Evolutionary conservation across 2,329 filamentous ascomycete genomes (phyloP), one percentile per base, ranked within the genome.

Genomic region (Colletotrichum sidae): DNA sequence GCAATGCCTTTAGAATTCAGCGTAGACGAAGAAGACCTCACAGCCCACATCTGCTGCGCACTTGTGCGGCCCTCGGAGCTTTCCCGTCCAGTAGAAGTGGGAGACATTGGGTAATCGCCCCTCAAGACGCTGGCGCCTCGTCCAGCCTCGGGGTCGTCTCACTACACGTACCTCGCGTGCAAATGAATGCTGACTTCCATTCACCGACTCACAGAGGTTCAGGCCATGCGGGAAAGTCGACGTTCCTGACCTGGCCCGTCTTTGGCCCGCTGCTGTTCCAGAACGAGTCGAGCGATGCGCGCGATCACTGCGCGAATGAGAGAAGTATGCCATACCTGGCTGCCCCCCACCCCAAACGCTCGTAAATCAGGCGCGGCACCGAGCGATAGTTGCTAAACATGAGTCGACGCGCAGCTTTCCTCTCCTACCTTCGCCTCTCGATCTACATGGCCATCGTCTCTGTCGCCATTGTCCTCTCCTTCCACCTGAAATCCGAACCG

Each of bases 361-460:
- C 8, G 15, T 17, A 13, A 39, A 44, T 5, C 51, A 15, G 6
- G 42, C 37, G n/a, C 38, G 10, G 44, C 10, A 12, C 8, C 41
- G 13, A 49, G 9, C 8, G 12, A 49, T 11, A 25, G 6, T 38
- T 37, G 39, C 41, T 60, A 10, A 54, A 38, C 47, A n/a, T 12
- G 38, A 17, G 13, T 35, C 45, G 9, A 2, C 12, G 4, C 8
- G 0, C 68, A 88, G 85, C 88, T 0, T 97, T 97, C 74, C 89
- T 98, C 35, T 96, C 95, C 2, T 97, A 96, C 86, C 88, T 98
- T 17, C 90, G 94, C 4, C 86, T 98, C 2, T 90, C 92, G 38
- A 88, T 97, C 71, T 97, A 97, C 80, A 94, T 98, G 86, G 89
- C 93, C 69, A 84, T 99, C 55, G 93, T 98, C 8, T 88, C 92